phyloP scores from a whole-genome alignment of 2,329 filamentous ascomycete genomes.

The Exophiala lecanii-corni region DNA sequence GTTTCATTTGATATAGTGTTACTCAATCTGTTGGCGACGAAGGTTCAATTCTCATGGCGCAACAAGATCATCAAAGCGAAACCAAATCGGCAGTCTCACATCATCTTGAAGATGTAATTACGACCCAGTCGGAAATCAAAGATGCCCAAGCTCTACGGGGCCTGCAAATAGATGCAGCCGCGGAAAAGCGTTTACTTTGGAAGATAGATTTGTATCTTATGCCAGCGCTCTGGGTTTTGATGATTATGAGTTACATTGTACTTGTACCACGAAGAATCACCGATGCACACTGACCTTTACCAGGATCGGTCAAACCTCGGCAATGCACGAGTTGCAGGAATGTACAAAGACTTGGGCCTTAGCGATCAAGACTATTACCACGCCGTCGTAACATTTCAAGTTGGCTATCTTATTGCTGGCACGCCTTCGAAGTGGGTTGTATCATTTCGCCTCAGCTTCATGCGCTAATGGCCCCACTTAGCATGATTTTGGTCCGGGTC shows the following conservation, averaged over 20 bases:
- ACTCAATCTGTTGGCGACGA: too few species aligned
- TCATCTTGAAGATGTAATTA: not conserved
- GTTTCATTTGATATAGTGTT: too few species aligned
- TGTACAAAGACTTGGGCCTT: constrained; percentile 58
- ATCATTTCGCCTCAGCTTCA: not conserved
- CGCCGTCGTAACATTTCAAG: constrained; percentile 63
- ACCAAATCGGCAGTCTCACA: not conserved
- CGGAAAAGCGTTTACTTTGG: constrained; percentile 53
- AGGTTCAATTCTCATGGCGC: too few species aligned
- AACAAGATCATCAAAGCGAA: too few species aligned
- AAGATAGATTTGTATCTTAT: constrained; percentile 65
- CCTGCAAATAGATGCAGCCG: constrained; percentile 51
- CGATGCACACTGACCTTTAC: too few species aligned
- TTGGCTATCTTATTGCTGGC: constrained; percentile 68
- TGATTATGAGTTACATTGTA: constrained; percentile 66
- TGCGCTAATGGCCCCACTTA: not conserved
- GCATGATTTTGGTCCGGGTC: constrained; percentile 2
- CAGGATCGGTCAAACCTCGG: constrained; percentile 61
- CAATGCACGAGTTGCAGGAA: constrained; percentile 61
- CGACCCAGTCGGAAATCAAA: not conserved
- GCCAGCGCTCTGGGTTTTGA: constrained; percentile 61
- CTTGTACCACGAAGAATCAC: too few species aligned
- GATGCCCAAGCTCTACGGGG: not conserved
- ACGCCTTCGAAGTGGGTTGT: constrained; percentile 54
- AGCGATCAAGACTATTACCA: constrained; percentile 63